Conservation (phyloP, 2,329 filamentous ascomycete species). For the Fusarium armeniacum region DNA sequence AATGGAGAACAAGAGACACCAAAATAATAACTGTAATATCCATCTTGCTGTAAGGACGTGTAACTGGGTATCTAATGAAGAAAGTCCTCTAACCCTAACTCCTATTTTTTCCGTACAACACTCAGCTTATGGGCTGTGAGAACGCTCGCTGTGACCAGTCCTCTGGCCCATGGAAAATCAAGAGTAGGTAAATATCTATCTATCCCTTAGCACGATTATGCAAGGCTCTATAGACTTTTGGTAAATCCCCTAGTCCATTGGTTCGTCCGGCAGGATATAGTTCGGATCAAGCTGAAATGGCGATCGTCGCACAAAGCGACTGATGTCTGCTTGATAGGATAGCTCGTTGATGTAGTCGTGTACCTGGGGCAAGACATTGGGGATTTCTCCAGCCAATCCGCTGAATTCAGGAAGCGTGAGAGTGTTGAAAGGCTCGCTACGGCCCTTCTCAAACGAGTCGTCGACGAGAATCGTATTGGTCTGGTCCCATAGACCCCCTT, state of each 20-base stretch:
- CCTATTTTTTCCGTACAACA: background rate
- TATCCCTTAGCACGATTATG: background rate
- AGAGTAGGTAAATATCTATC: background rate
- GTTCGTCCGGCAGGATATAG: conserved; percentile 42
- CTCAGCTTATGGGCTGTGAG: background rate
- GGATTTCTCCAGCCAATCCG: conserved; percentile 59
- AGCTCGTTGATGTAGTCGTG: conserved; percentile 73
- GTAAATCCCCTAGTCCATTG: background rate
- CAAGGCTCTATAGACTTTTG: background rate
- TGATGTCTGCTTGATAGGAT: conserved; percentile 70
- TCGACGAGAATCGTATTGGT: conserved; percentile 91
- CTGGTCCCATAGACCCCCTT: conserved; percentile 76
- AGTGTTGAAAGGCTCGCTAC: conserved; percentile 86
- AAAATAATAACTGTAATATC: background rate
- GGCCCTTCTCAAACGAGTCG: conserved; percentile 84
- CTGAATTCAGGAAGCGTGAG: conserved; percentile 84
- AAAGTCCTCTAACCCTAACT: conserved; percentile 5
- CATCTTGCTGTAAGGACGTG: background rate
- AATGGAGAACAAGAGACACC: background rate
- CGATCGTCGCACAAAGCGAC: conserved; percentile 67
- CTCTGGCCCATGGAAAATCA: background rate
- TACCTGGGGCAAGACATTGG: conserved; percentile 67
- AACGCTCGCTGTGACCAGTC: background rate
- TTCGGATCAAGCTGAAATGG: conserved; percentile 62
- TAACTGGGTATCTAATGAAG: conserved; percentile 24